Evolutionary conservation across 106 monocot genomes (phyloP), one percentile per base, ranked within the genome.

Genomic region (Dioscorea zingiberensis): DNA sequence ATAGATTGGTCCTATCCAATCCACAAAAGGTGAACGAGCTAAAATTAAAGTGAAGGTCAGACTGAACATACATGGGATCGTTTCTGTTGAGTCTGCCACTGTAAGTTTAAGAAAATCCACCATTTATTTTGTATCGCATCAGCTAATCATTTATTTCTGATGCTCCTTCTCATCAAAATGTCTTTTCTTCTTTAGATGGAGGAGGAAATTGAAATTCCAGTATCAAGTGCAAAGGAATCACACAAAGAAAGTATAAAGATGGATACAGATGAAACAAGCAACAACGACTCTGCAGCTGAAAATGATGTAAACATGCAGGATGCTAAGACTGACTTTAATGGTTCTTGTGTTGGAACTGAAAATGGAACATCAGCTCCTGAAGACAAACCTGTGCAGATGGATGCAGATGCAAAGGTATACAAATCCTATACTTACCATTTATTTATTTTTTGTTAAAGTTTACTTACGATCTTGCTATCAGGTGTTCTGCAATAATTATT

Each of bases 1-100:
- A 58, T 63, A 98, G 97, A 84, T 98, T 80, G 97, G 97, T 27
- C 97, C 97, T 48, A 92, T 98, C 66, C 80, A 86, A 75, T 67
- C 88, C 21, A 59, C 81, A 13, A 86, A 69, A 28, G 80, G 83
- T 32, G 83, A 92, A 23, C 76, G 74, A 44, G 88, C 84, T 17
- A 92, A 98, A 60, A 19, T 98, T 70, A 91, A 98, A 76, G 79
- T 98, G 21, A 92, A 82, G 76, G 92, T 76, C 7, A 79, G 83
- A 27, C 73, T 98, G 58, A 88, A 84, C 84, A 69, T 98, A 38
- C 88, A 98, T 84, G 97, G 97, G 23, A 82, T 98, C 69, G 81
- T 92, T 46, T 77, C 84, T 62, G 24, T 98, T 44, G 86, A 92
- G 16, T 98, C 97, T 27, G 97, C 88, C 65, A 89, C 73, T 60